Base-by-base conservation (phyloP, 1,284 basidiomycete genomes). In the Ceratorhiza oryzae-sativae region DNA sequence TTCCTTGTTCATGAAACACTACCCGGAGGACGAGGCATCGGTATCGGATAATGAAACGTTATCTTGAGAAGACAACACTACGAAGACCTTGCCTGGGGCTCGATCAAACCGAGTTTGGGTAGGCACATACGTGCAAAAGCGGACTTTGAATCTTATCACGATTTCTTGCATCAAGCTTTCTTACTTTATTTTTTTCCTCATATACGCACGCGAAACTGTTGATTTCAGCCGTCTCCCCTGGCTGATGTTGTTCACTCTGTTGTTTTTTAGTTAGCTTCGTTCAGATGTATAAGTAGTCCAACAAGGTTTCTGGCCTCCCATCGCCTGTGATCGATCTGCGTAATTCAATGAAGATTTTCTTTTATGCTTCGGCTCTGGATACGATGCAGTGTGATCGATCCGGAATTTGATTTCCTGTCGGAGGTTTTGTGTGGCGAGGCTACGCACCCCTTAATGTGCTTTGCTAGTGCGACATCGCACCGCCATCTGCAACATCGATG, bases 1-100 rank as follows among this genome's bases (percentile, higher is more conserved):
- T 32, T 73, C 72, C 46, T 61, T 73, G 48, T 60, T 73, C 41
- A 27, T 73, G 65, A 68, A 68, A 68, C 65, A 68, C 39, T 45
- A 55, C 30, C 51, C 51, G 9, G 65, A 56, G 53, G 18, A 68
- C 39, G 65, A 68, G 34, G 9, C 20, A 30, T 46, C 65, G 53
- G 45, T 53, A 68, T 68, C 53, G 65, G 30, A 56, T 45, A 51
- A 68, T 46, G 53, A 68, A 67, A 67, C 62, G 53, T 15, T 32
- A 10, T 39, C 53, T 58, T 58, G 49, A 42, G 41, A 56, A 32
- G 20, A 13, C 48, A 65, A 48, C 41, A 34, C 45, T 30, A 53
- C 30, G n/a, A 53, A 42, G 39, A 55, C 51, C 63, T 39, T n/a
- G n/a, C n/a, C n/a, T n/a, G n/a, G n/a, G 58, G 30, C 46, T 68